Conservation (phyloP, 2,329 filamentous ascomycete species). For the Aureobasidium pullulans region DNA sequence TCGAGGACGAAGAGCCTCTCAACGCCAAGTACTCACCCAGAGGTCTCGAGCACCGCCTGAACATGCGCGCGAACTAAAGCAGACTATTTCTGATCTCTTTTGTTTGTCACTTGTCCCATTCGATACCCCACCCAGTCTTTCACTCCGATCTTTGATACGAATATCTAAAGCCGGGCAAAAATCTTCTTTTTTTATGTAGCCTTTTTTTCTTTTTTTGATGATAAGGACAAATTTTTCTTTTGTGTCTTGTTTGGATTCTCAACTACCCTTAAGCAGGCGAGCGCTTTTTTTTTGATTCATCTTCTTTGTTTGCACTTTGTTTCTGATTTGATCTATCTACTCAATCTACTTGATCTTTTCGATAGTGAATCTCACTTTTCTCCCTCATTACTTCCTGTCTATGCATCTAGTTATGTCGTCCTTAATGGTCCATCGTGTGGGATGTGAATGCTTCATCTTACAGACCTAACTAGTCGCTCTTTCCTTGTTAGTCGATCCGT, state of each 20-base stretch:
- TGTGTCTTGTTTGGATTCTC: not conserved
- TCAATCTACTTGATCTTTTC: not conserved
- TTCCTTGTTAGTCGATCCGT: too few species aligned
- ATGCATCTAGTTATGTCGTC: too few species aligned
- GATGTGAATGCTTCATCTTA: too few species aligned
- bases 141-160: too few species aligned
- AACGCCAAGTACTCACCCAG: not conserved
- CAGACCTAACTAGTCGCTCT: too few species aligned
- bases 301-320: not conserved
- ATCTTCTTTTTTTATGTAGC: not conserved
- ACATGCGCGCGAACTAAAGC: conserved; percentile 2
- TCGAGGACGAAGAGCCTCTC: not conserved
- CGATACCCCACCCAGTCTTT: not conserved
- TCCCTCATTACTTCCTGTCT: too few species aligned
- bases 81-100: not conserved
- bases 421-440: too few species aligned
- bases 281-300: not conserved
- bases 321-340: not conserved
- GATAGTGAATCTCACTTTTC: too few species aligned
- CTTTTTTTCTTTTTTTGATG: not conserved
- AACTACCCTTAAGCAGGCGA: conserved; percentile 8
- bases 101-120: not conserved
- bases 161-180: not conserved
- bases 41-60: conserved; percentile 5
- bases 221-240: not conserved